Evolutionary conservation across 441 rosid genomes (phyloP), one percentile per base, ranked within the genome.

Genomic region (Eutrema salsugineum): DNA sequence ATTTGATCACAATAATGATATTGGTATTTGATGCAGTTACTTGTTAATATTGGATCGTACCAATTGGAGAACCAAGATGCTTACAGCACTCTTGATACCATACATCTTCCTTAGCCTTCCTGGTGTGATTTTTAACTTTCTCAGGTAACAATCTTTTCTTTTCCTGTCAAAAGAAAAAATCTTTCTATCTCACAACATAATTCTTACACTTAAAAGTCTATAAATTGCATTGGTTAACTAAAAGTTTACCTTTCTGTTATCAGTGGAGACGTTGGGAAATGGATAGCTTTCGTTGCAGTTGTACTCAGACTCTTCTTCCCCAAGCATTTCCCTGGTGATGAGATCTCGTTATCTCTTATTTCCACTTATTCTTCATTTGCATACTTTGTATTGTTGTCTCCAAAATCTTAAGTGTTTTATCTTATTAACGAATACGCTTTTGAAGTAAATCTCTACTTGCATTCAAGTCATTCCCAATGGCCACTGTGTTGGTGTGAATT

Each of bases 81-180:
- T 92, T 67, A 89, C 97, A 6, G 76, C 90, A 27, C 92, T 90
- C 53, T 20, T 92, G 12, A 71, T 92, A 70, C 96, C 96, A 42
- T 90, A 90, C 73, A 90, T 92, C 49, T 90, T 87, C 88, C 86
- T 92, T 53, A 90, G 88, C 68, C 87, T 90, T 75, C 97, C 96
- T 63, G 49, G 77, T 4, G 81, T 76, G 4, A 54, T 90, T 43
- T 90, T 90, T 49, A 33, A 86, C 83, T 76, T 85, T 62, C 81
- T 92, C 42, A 86, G 95, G 95, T 91, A 51, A 53, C 63, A 38
- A 17, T 61, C 40, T n/a, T 38, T 38, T 39, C 54, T 30, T 46
- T 35, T 49, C 27, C 35, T 33, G 10, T 43, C 1, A 11, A 19
- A 35, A 55, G 1, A 6, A 6, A 6, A 6, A 11, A 8, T 22